Base-by-base conservation (phyloP, 2,329 filamentous ascomycete species). In the Phyllachora maydis region DNA sequence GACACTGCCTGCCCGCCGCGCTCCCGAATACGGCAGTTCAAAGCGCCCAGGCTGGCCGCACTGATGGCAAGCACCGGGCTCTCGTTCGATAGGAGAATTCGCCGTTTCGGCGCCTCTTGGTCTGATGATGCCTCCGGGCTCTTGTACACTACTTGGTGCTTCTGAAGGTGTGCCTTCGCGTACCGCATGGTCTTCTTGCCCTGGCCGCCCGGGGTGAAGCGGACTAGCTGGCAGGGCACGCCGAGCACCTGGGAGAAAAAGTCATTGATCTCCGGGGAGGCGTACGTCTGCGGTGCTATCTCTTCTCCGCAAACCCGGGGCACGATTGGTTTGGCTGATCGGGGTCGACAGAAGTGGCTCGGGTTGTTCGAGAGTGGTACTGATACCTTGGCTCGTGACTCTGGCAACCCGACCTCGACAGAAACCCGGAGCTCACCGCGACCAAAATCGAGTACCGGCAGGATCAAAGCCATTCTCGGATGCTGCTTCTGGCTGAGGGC, bases 1-100 rank as follows among this genome's bases (percentile, higher is more conserved):
- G 67, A 57, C 3, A 82, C 69, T 0, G 63, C 55, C 30, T 60
- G 67, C n/a, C 66, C 65, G 11, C 63, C 63, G n/a, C 51, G 56
- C 4, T 49, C 45, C 25, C 50, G 59, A 35, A 95, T 88, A 8
- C 66, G 54, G 29, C 62, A 52, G 38, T 95, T 95, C 6, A 95
- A 50, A 3, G 60, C 61, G 22, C 78, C 69, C 22, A 95, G 61
- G 34, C 82, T 93, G 7, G 76, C 69, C 25, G 67, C 62, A 11
- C 78, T 81, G 26, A 95, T 72, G 22, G 79, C 65, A 1, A 98
- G 60, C 21, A 98, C 90, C 0, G 88, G 85, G 25, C 81, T 91
- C 46, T 95, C 88, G 42, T 98, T 98, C 13, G 83, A 77, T 3
- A 98, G 54, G 0, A 88, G 52, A 16, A 95, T 82, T 4, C 69